Conservation (phyloP, 2,329 filamentous ascomycete genomes). For the Ophiostoma australiae region DNA sequence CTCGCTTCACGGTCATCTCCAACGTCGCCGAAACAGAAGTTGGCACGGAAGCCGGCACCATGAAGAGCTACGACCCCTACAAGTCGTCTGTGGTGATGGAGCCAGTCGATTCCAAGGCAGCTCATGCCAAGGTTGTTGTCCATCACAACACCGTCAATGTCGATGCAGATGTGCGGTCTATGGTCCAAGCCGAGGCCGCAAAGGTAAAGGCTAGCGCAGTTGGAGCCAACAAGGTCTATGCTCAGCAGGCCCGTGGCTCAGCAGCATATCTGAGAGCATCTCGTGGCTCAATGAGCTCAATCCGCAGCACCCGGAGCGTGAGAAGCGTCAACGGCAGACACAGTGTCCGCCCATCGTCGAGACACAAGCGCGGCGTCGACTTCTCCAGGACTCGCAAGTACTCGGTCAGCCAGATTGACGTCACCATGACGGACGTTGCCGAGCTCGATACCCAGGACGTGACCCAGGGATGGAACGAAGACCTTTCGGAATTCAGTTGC, state of each 20-base stretch:
- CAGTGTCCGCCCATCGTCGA: slow-evolving; percentile 41
- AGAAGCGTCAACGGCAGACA: slow-evolving; percentile 34
- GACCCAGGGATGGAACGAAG: slow-evolving; percentile 55
- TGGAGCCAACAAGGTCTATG: slow-evolving; percentile 28
- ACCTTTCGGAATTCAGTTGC: slow-evolving; percentile 75
- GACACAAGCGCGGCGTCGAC: slow-evolving; percentile 51
- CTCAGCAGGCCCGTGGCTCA: slow-evolving; percentile 32
- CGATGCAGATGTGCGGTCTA: slow-evolving; percentile 37
- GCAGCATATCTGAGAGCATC: slow-evolving; percentile 34
- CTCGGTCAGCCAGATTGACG: slow-evolving; percentile 26
- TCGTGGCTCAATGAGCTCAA: slow-evolving; percentile 45
- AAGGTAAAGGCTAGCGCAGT: slow-evolving; percentile 16
- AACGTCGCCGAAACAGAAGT: slow-evolving; percentile 48
- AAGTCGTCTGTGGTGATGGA: slow-evolving; percentile 57
- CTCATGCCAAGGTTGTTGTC: slow-evolving; percentile 64
- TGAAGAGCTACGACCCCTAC: slow-evolving; percentile 77
- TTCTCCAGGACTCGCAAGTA: slow-evolving; percentile 48
- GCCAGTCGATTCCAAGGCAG: slow-evolving; percentile 42
- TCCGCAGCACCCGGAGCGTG: slow-evolving; percentile 40
- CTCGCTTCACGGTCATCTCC: slow-evolving; percentile 61
- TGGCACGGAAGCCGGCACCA: slow-evolving; percentile 41
- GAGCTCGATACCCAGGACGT: slow-evolving; percentile 19
- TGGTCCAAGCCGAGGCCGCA: slow-evolving; percentile 27
- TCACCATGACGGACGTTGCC: slow-evolving; percentile 2
- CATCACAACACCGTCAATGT: slow-evolving; percentile 47